These are phyloP conservation scores for Colletotrichum zoysiae DNA, from an alignment of 2,329 filamentous ascomycete species.

Conservation along the genomic window DNA sequence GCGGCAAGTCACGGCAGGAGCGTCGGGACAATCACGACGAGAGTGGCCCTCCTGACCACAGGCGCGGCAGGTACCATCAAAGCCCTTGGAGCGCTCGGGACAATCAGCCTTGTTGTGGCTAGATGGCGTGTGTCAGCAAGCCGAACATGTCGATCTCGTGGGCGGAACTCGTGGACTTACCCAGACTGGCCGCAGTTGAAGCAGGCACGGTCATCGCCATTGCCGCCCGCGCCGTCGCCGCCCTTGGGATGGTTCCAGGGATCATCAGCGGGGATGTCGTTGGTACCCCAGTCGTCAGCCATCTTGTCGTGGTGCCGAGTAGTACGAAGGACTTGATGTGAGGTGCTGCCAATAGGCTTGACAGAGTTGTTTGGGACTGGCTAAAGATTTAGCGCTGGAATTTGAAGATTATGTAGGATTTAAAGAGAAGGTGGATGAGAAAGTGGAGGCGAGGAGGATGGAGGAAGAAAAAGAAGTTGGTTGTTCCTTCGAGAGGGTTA, in stretches of 20 bases:
- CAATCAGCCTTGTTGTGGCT: constrained; percentile 52
- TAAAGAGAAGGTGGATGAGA: not conserved
- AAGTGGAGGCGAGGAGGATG: not conserved
- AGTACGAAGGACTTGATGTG: not conserved
- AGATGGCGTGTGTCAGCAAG: constrained; percentile 17
- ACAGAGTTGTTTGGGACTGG: constrained; percentile 5
- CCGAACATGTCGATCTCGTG: constrained; percentile 45
- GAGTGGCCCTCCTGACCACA: constrained; percentile 67
- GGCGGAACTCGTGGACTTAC: constrained; percentile 45
- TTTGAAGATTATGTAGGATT: not conserved
- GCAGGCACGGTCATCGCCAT: constrained; percentile 48
- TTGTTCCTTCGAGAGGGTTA: not conserved
- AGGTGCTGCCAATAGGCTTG: not conserved
- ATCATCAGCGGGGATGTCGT: constrained; percentile 19
- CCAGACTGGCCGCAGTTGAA: constrained; percentile 54
- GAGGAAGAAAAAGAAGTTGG: not conserved
- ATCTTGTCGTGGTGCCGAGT: constrained; percentile 14
- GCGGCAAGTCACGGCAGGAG: constrained; percentile 67
- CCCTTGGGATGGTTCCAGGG: constrained; percentile 35
- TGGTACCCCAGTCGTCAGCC: constrained; percentile 27
- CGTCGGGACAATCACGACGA: constrained; percentile 72
- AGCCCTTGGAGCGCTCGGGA: constrained; percentile 46
- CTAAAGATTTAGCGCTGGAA: constrained; percentile 8
- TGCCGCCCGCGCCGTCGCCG: constrained; percentile 33
- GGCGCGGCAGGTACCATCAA: constrained; percentile 53